These are phyloP conservation scores for Helenozyma rhizophorensis DNA, from an alignment of 805 yeast species.

Conservation along the genomic window DNA sequence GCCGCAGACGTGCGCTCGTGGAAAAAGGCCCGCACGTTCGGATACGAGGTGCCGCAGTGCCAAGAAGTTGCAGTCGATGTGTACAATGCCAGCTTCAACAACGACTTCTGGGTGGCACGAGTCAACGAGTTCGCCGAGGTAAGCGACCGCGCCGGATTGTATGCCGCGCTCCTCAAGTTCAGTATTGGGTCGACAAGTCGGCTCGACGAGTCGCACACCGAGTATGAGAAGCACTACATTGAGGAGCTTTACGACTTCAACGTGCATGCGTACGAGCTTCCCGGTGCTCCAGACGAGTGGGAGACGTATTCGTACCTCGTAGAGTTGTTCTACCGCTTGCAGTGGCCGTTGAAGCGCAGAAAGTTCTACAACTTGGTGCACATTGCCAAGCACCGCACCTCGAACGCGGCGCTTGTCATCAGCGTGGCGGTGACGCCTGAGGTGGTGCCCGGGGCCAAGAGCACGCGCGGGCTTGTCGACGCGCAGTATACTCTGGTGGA, in stretches of 20 bases:
- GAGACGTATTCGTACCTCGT: constrained; percentile 25
- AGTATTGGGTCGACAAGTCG: constrained; percentile 13
- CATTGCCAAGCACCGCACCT: constrained; percentile 17
- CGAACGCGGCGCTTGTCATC: constrained; percentile 25
- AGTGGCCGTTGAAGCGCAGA: constrained; percentile 32
- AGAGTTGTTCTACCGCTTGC: constrained; percentile 31
- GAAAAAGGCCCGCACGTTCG: constrained; percentile 9
- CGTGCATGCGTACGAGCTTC: constrained; percentile 14
- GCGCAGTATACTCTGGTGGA: constrained; percentile 38
- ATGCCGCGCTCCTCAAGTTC: constrained; percentile 9
- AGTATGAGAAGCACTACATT: constrained; percentile 33
- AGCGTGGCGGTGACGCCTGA: constrained; percentile 31
- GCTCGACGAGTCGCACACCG: constrained; percentile 27
- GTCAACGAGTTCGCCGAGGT: constrained; percentile 12
- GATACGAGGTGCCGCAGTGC: constrained; percentile 12
- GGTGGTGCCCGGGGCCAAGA: constrained; percentile 8
- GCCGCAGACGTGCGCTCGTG: constrained; percentile 10
- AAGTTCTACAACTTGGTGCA: constrained; percentile 35
- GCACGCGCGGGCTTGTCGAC: constrained; percentile 17
- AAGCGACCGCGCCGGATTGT: constrained; percentile 7
- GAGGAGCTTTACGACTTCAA: constrained; percentile 27
- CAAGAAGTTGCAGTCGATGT: constrained; percentile 10
- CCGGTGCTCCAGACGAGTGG: constrained; percentile 11
- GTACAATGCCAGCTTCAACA: constrained; percentile 9
- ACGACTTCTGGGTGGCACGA: constrained; percentile 18